A percentile compares a stretch with the other conserved stretches of the same genome.
Evolutionary conservation across 139 green algal genomes (phyloP).

Genomic region (Eudorina sp.): DNA sequence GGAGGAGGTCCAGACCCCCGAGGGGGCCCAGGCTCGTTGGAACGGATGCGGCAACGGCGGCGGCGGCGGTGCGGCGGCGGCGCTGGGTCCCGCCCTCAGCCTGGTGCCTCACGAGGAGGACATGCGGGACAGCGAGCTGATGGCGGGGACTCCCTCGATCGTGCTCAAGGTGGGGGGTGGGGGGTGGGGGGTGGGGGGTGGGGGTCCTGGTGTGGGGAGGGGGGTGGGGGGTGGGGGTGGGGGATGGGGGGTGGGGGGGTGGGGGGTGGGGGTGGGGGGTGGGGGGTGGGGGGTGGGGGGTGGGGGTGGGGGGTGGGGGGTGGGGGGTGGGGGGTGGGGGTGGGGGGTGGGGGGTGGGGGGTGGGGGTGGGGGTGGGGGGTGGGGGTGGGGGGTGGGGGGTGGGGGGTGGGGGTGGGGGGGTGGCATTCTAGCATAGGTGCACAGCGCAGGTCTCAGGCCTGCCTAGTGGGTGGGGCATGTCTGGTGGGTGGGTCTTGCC

Average conservation of each 20-base stretch:
- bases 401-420: too few relatives aligned
- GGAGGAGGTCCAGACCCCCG: too few relatives aligned
- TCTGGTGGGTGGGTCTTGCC: too few relatives aligned
- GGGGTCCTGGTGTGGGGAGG: not conserved
- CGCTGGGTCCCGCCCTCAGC: too few relatives aligned
- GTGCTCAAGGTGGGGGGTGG: constrained; percentile 45
- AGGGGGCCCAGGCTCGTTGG: too few relatives aligned
- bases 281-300: not conserved
- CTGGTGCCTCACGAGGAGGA: not conserved
- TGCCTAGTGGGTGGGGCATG: too few relatives aligned
- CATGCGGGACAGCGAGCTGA: constrained; percentile 31
- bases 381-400: too few relatives aligned
- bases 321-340: not conserved
- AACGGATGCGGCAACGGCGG: not conserved
- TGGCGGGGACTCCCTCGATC: constrained; percentile 24
- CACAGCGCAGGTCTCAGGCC: too few relatives aligned
- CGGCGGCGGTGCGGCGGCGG: not conserved
- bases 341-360: too few relatives aligned
- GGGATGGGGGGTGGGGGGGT: not conserved
- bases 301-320: not conserved
- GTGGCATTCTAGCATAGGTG: too few relatives aligned
- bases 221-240: not conserved
- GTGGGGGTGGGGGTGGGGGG: too few relatives aligned
- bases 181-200: not conserved
- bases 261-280: not conserved